Percentiles rank a stretch among this genome's conserved stretches.
Evolutionary conservation across 2,329 filamentous ascomycete species (phyloP).

Genomic region (Sphaerulina populicola): DNA sequence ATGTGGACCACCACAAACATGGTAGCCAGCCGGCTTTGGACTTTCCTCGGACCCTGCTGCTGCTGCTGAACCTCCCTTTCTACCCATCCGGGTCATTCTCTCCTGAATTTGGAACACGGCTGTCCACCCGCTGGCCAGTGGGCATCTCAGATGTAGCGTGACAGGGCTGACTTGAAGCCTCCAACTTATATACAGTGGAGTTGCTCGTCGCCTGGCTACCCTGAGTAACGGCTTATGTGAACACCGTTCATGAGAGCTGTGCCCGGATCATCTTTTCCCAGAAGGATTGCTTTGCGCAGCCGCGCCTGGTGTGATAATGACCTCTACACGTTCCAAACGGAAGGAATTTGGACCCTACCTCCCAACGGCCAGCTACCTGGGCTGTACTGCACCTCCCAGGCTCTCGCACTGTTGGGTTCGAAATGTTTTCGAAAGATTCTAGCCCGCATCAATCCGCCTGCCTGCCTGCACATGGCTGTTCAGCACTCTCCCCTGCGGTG

Average conservation of each 20-base stretch:
- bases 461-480: too few relatives aligned
- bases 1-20: not conserved
- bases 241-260: not conserved
- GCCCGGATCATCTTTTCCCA: not conserved
- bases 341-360: not conserved
- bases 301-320: not conserved
- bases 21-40: conserved; percentile 5
- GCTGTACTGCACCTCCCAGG: too few relatives aligned
- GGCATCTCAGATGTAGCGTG: not conserved
- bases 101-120: not conserved
- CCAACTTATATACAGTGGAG: conserved; percentile 7
- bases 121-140: too few relatives aligned
- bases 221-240: not conserved
- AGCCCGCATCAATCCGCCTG: too few relatives aligned
- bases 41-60: not conserved
- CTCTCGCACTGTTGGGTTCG: too few relatives aligned
- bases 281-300: not conserved
- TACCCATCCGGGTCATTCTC: not conserved
- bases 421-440: too few relatives aligned
- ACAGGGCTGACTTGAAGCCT: not conserved
- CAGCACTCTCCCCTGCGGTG: too few relatives aligned
- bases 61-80: not conserved
- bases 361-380: too few relatives aligned
- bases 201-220: conserved; percentile 5
- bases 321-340: not conserved